Evolutionary conservation across 129 eudicot species (phyloP), one percentile per base, ranked within the genome.

Genomic region (Dittrichia graveolens): DNA sequence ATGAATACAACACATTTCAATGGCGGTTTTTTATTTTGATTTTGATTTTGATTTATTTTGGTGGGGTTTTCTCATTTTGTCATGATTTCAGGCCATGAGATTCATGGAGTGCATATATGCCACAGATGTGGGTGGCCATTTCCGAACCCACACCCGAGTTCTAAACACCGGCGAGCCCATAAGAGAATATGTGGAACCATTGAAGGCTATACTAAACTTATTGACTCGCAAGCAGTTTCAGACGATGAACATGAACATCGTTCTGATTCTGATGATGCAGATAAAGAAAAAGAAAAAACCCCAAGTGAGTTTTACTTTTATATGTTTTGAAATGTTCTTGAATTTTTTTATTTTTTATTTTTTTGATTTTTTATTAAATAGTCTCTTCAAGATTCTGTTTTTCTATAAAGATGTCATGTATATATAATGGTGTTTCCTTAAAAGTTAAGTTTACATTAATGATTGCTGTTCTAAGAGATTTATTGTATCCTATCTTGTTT

Each of bases 81-180:
- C 48, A 69, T 80, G 79, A 61, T 55, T 77, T 69, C 68, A 91
- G 95, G 81, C 79, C 81, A 73, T 67, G 90, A 75, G 69, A 73
- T 62, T 53, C 78, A 78, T 57, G 83, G 83, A 10, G 79, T 54
- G 54, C 76, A 83, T 83, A 9, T 71, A 10, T 91, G 97, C 69
- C 79, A 61, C 66, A 85, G 76, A 71, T 92, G 96, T 86, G 96
- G 98, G 16, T 92, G 96, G 96, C 80, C 95, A 8, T 92, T 77
- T 80, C 90, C 98, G 34, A 89, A 89, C 24, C 78, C 95, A 71
- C 85, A 89, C 65, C 96, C 96, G 5, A 91, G 95, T 82, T 65
- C 97, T 13, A 83, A 67, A 67, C 86, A 77, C 46, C 78, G 97
- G 58, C 76, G 95, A 56, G 82, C 95, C 19, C 97, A 91, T 77